Conservation (phyloP, 306 rosid species). For the Fagus crenata region DNA sequence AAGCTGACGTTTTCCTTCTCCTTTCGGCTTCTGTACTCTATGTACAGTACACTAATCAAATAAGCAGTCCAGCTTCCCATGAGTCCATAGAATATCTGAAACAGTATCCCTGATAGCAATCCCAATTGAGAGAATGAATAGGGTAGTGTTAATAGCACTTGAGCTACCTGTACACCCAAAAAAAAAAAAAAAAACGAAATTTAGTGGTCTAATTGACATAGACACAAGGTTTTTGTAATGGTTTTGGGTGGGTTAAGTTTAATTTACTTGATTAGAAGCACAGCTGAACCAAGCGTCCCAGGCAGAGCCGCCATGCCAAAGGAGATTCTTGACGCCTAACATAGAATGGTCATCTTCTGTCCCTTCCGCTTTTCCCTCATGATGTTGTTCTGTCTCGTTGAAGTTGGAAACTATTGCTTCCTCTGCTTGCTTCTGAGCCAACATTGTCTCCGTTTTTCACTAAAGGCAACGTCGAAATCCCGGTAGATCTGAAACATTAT, state of each 20-base stretch:
- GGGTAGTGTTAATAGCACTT: constrained; percentile 91
- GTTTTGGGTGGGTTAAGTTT: background rate
- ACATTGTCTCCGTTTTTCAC: constrained; percentile 55
- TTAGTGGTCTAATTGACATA: background rate
- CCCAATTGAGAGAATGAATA: constrained; percentile 98
- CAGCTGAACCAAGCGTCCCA: constrained; percentile 99
- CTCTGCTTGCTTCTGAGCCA: constrained; percentile 79
- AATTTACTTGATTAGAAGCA: constrained; percentile 87
- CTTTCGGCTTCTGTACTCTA: constrained; percentile 82
- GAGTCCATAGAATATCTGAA: constrained; percentile 83
- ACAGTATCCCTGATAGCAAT: constrained; percentile 70
- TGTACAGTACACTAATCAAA: constrained; percentile 83
- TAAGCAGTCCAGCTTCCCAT: constrained; percentile 99
- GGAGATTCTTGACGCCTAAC: constrained; percentile 61
- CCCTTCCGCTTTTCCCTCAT: constrained; percentile 47
- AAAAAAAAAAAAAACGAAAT: background rate
- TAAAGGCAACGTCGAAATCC: constrained; percentile 36
- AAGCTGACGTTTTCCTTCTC: constrained; percentile 87
- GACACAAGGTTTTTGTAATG: no score
- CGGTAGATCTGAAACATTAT: constrained; percentile 58
- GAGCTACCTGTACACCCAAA: constrained; percentile 65
- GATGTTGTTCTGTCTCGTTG: constrained; percentile 47
- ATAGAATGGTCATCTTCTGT: constrained; percentile 38
- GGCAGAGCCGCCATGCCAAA: constrained; percentile 97
- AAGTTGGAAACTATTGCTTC: constrained; percentile 79